These are phyloP conservation scores for Didymella sp. DNA, from an alignment of 2,329 filamentous ascomycete species.

Conservation along the genomic window DNA sequence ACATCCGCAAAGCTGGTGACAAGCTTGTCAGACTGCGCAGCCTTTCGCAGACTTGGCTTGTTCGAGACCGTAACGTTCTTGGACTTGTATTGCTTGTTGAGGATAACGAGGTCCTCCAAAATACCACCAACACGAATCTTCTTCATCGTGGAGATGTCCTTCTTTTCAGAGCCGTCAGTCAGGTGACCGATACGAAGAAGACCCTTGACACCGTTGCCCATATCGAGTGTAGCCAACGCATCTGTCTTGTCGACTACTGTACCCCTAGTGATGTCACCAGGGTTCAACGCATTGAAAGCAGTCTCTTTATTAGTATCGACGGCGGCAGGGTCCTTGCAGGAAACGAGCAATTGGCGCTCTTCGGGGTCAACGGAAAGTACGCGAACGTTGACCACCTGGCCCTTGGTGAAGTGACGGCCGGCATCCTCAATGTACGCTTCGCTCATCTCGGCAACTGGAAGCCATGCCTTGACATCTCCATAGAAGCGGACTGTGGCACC, in stretches of 20 bases:
- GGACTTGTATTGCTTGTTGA: constrained; percentile 84
- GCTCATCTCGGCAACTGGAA: constrained; percentile 96
- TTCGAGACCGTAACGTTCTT: constrained; percentile 78
- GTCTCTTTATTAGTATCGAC: constrained; percentile 78
- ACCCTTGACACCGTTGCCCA: constrained; percentile 79
- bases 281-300: constrained; percentile 74
- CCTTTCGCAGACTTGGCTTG: constrained; percentile 82
- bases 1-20: constrained; percentile 76
- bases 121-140: constrained; percentile 85
- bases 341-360: constrained; percentile 77
- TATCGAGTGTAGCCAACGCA: constrained; percentile 67
- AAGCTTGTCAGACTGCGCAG: constrained; percentile 73
- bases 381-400: constrained; percentile 90
- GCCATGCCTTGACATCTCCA: constrained; percentile 79
- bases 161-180: constrained; percentile 81
- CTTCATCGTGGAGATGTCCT: constrained; percentile 77
- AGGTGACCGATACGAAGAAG: constrained; percentile 79
- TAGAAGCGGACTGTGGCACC: constrained; percentile 96
- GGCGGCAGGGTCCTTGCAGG: constrained; percentile 86
- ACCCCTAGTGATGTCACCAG: constrained; percentile 78
- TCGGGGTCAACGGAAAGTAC: constrained; percentile 80
- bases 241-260: constrained; percentile 62
- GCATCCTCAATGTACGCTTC: constrained; percentile 94
- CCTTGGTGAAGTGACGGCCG: constrained; percentile 83
- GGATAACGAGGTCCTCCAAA: constrained; percentile 78